Evolutionary conservation across 2,329 filamentous ascomycete species (phyloP).

Genomic region (Talaromyces sp.): DNA sequence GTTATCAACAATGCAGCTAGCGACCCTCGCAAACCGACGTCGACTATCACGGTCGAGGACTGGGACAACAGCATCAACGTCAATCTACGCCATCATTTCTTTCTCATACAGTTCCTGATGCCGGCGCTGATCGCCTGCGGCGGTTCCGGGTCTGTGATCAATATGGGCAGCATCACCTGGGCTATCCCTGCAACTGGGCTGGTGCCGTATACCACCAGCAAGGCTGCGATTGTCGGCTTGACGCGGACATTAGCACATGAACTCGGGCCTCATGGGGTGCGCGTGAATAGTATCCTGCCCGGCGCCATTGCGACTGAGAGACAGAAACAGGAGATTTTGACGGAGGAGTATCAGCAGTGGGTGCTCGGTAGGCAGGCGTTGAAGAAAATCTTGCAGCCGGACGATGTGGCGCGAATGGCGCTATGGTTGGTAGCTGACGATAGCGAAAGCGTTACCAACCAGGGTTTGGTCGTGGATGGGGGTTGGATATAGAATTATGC

Average conservation of each 20-base stretch:
- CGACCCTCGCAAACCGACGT: conserved; percentile 12
- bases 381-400: conserved; percentile 32
- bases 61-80: conserved; percentile 41
- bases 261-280: conserved; percentile 29
- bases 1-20: conserved; percentile 34
- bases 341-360: conserved; percentile 29
- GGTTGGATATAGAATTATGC: conserved; percentile 11
- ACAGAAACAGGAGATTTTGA: conserved; percentile 41
- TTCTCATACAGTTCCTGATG: conserved; percentile 36
- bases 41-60: conserved; percentile 33
- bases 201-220: conserved; percentile 34
- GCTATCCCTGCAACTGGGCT: conserved; percentile 26
- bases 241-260: conserved; percentile 34
- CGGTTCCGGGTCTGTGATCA: conserved; percentile 31
- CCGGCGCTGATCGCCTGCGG: conserved; percentile 26
- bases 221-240: conserved; percentile 36
- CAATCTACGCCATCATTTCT: conserved; percentile 43
- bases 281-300: conserved; percentile 48
- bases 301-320: conserved; percentile 43
- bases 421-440: conserved; percentile 45
- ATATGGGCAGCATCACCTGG: conserved; percentile 37
- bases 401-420: conserved; percentile 43
- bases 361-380: conserved; percentile 39
- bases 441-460: conserved; percentile 42
- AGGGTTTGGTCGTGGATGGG: conserved; percentile 35